A percentile compares a stretch with the other conserved stretches of the same genome.
phyloP scores from a whole-genome alignment of 768 basidiomycete species.

The Lentinula edodes region DNA sequence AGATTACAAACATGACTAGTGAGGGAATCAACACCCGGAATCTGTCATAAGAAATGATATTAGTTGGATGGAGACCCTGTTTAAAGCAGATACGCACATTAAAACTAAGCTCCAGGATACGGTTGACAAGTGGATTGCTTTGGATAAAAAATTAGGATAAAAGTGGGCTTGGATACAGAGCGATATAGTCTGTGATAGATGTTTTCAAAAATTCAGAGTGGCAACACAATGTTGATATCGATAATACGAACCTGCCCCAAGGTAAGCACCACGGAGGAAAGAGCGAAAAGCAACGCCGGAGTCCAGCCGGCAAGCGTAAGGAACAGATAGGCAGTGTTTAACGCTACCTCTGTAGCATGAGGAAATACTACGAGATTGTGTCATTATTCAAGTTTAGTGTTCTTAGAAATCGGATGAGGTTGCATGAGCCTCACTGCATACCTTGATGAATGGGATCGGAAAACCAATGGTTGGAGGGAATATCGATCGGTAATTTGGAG shows the following conservation, averaged over 20 bases:
- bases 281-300: neutral
- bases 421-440: neutral
- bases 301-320: neutral
- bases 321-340: neutral
- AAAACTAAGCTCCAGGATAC: neutral
- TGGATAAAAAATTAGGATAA: neutral
- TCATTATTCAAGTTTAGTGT: too few species aligned
- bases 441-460: neutral
- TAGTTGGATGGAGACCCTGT: too few species aligned
- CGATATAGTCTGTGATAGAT: neutral
- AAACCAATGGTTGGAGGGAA: neutral
- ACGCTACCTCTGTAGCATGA: neutral
- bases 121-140: neutral
- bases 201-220: neutral
- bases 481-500: too few species aligned
- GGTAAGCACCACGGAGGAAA: neutral
- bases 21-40: neutral
- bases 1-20: neutral
- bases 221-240: neutral
- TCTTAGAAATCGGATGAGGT: neutral
- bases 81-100: neutral
- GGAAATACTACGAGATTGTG: neutral
- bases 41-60: neutral
- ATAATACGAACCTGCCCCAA: neutral
- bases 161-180: neutral